A percentile compares a stretch with the other conserved stretches of the same genome.
These are phyloP conservation scores for Triticum turgidum DNA, from an alignment of 176 grass and related monocot genomes.

Conservation along the genomic window DNA sequence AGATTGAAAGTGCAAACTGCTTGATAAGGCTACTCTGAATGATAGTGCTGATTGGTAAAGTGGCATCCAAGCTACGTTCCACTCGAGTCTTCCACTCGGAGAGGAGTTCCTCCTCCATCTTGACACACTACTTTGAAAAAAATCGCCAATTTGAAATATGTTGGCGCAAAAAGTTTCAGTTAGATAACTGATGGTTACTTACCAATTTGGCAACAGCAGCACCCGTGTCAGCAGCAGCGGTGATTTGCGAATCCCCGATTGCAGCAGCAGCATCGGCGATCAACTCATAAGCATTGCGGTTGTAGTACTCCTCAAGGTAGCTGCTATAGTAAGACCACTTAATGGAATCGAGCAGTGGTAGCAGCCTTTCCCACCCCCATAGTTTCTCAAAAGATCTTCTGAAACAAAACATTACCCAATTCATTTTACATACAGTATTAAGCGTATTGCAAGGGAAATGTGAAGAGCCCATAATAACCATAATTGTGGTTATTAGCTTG, in stretches of 20 bases:
- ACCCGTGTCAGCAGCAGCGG: not conserved
- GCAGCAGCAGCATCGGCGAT: not conserved
- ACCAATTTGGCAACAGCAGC: not conserved
- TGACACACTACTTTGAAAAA: constrained; percentile 3
- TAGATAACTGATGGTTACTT: not conserved
- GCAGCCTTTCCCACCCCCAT: constrained; percentile 6
- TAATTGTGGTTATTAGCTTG: not conserved
- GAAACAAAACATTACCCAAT: not conserved
- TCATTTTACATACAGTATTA: not conserved
- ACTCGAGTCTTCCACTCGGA: not conserved
- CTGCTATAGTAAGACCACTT: not conserved
- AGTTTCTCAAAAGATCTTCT: not conserved
- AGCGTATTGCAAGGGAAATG: not conserved
- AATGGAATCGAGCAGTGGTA: not conserved
- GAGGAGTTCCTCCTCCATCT: constrained; percentile 15
- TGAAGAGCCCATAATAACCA: not conserved
- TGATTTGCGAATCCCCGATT: not conserved
- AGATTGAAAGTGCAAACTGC: not conserved
- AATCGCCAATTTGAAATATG: not conserved
- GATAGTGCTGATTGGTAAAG: not conserved
- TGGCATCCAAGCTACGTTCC: rapidly evolving
- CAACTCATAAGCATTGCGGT: not conserved
- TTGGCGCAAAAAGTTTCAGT: not conserved
- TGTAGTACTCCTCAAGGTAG: not conserved
- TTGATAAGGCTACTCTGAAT: constrained; percentile 17